These are phyloP conservation scores for Volvox reticuliferus DNA, from an alignment of 139 green algal species.

Conservation along the genomic window DNA sequence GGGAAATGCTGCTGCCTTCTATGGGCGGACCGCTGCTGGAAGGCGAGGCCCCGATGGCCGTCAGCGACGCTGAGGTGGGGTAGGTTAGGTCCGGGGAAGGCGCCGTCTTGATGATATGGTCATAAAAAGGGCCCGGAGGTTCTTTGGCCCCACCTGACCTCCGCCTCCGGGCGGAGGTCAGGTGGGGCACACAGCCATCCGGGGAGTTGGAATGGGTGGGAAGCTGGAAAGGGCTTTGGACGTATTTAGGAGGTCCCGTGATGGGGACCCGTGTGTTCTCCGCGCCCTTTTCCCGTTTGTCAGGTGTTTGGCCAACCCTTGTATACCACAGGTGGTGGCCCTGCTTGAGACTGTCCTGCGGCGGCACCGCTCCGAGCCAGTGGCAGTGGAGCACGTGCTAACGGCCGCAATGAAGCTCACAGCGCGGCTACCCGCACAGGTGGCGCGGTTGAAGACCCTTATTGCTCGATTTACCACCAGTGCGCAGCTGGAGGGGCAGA, in stretches of 20 bases:
- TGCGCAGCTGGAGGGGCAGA: slow-evolving; percentile 87
- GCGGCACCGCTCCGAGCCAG: slow-evolving; percentile 25
- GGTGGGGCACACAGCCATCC: too few species aligned
- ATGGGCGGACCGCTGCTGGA: slow-evolving; percentile 70
- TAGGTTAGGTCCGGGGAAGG: too few species aligned
- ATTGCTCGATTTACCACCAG: slow-evolving; percentile 68
- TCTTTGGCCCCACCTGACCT: too few species aligned
- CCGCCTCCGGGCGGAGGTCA: too few species aligned
- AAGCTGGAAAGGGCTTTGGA: too few species aligned
- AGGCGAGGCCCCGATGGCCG: slow-evolving; percentile 70
- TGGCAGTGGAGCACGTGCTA: slow-evolving; percentile 76
- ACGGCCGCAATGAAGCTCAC: slow-evolving; percentile 91
- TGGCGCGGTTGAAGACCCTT: slow-evolving; percentile 62
- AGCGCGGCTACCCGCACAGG: slow-evolving; percentile 71
- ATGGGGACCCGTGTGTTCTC: too few species aligned
- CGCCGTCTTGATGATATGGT: too few species aligned
- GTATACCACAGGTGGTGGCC: slow-evolving; percentile 19
- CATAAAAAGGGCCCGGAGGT: too few species aligned
- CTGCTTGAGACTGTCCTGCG: slow-evolving; percentile 68
- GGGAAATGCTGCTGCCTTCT: slow-evolving; percentile 85
- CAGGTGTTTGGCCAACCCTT: too few species aligned
- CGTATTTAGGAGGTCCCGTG: too few species aligned
- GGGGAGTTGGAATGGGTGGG: too few species aligned
- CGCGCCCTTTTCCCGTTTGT: too few species aligned
- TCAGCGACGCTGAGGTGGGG: slow-evolving; percentile 69